phyloP scores from a whole-genome alignment of 495 filamentous ascomycete genomes.

The Parachaetomium inaequale region DNA sequence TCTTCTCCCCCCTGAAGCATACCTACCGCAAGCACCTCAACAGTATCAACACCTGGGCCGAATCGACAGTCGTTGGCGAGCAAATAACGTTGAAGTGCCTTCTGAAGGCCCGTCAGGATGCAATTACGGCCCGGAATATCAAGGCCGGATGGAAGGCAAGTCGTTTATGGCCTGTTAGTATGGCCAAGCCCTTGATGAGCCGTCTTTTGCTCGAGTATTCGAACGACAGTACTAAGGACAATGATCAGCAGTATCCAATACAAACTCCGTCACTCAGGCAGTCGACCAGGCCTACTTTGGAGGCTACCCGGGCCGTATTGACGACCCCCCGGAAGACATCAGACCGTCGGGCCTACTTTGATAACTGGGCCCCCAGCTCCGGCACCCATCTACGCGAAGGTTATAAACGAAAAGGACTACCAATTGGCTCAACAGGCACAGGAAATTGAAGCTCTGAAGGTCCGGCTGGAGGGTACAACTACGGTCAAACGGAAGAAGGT shows the following conservation, averaged over 20 bases:
- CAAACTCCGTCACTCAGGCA: not conserved
- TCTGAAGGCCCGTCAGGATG: not conserved
- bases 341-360: not conserved
- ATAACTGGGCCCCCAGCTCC: too few species aligned
- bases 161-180: conserved; percentile 1
- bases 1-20: conserved; percentile 1
- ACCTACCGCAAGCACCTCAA: conserved; percentile 1
- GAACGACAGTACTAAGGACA: not conserved
- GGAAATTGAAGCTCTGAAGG: not conserved
- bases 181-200: not conserved
- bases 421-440: not conserved
- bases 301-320: too few species aligned
- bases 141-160: not conserved
- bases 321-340: too few species aligned
- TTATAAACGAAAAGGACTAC: not conserved
- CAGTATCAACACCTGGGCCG: not conserved
- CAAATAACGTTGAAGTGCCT: not conserved
- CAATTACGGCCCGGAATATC: too few species aligned
- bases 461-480: not conserved
- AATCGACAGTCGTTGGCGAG: not conserved
- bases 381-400: too few species aligned
- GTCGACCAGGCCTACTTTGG: not conserved
- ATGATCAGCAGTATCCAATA: not conserved
- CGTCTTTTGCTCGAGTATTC: not conserved
- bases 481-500: not conserved